Conservation (phyloP, 108 stramenopile species). For the Cyclotella baltica region DNA sequence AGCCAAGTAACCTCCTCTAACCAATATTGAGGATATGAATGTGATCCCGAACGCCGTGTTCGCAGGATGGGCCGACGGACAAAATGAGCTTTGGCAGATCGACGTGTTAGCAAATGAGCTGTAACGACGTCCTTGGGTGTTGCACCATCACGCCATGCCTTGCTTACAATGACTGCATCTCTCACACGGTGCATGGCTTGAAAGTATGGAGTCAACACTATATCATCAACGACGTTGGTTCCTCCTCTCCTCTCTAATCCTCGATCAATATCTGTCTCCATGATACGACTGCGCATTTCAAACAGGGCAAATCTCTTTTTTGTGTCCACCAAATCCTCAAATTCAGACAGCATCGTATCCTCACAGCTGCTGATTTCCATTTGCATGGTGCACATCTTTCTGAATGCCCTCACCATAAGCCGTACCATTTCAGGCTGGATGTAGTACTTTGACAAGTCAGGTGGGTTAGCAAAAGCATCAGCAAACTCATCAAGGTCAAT, state of each 20-base stretch:
- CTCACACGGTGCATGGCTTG: slow-evolving; percentile 77
- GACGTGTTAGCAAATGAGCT: slow-evolving; percentile 71
- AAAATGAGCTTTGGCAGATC: slow-evolving; percentile 62
- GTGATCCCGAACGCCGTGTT: slow-evolving; percentile 29
- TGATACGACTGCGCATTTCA: slow-evolving; percentile 91
- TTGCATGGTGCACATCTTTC: slow-evolving; percentile 64
- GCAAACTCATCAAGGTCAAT: slow-evolving; percentile 27
- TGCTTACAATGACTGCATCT: slow-evolving; percentile 88
- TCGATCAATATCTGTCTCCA: slow-evolving; percentile 91
- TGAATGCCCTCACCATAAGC: slow-evolving; percentile 72
- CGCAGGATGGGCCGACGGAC: slow-evolving; percentile 52
- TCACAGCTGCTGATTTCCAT: slow-evolving; percentile 52
- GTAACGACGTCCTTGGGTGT: slow-evolving; percentile 82
- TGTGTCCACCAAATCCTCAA: slow-evolving; percentile 74
- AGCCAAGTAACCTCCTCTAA: slow-evolving; percentile 79
- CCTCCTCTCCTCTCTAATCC: slow-evolving; percentile 85
- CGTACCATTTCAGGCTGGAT: slow-evolving; percentile 69
- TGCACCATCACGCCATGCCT: slow-evolving; percentile 90
- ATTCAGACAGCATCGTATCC: slow-evolving; percentile 50
- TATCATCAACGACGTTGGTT: slow-evolving; percentile 81
- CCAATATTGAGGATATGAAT: slow-evolving; percentile 56
- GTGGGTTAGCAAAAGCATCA: slow-evolving; percentile 27
- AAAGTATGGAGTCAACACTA: slow-evolving; percentile 77
- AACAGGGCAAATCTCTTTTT: slow-evolving; percentile 86
- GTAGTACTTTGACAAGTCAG: slow-evolving; percentile 66